Evolutionary conservation across 2,329 filamentous ascomycete genomes (phyloP), one percentile per base, ranked within the genome.

Genomic region (Diaporthe sp.): DNA sequence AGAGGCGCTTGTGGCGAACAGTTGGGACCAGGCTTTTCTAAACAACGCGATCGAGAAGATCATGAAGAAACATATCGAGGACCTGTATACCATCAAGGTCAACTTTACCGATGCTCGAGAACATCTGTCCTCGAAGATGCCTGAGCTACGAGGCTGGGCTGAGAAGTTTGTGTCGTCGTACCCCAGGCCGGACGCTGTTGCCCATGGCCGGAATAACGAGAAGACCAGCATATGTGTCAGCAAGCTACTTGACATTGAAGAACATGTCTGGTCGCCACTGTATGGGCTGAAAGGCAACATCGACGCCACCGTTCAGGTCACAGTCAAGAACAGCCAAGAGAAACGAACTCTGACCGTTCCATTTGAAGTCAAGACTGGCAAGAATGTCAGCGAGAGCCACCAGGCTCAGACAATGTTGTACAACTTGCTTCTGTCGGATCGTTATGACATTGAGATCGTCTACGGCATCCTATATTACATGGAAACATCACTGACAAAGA

Each of bases 201-300:
- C 97, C 32, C 93, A 94, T 77, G 95, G 96, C 77, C 90, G 94
- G 61, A 93, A 95, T 80, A 93, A 93, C 53, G 91, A 93, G 70
- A 93, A 92, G 77, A 91, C 93, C 15, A 93, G 89, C 73, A 92
- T 98, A 89, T 95, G 94, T 78, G 92, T 99, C 78, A 97, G 93
- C 79, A 99, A 98, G 81, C 87, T 99, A 37, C 92, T 99, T 19
- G 97, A 98, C 81, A 94, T 99, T 13, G 97, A 99, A 82, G 97
- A 99, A 82, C 97, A 98, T 81, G 92, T 99, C 37, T 99, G 97
- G 97, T 98, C 96, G 9, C 97, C 97, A 0, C 96, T 95, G 91
- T 99, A 97, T 81, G 97, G 97, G 0, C 87, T 99, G 22, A 99
- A 99, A 82, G 97, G 97, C 39, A 99, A 98, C 79, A 97, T 99